Evolutionary conservation across 257 asterid genomes (phyloP), one percentile per base, ranked within the genome.

Genomic region (Apocynum venetum): DNA sequence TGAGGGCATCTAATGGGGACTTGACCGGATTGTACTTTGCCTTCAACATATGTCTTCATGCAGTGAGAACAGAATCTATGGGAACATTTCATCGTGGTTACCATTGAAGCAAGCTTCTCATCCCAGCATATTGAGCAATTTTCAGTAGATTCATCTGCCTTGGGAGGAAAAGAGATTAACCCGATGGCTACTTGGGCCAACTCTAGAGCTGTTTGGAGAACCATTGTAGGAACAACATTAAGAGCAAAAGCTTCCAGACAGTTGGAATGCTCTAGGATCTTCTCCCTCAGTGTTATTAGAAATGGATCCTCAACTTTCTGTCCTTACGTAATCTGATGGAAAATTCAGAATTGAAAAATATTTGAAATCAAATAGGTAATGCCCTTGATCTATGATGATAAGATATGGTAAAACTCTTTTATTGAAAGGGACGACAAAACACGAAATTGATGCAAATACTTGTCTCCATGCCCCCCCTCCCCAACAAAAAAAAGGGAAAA

Each of bases 11-110:
- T 84, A 79, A 90, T 82, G 38, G 97, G 97, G 68, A 93, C 89
- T 75, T 82, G 91, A 55, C 80, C 31, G 20, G 89, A 87, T 55
- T 83, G 82, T 65, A 93, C 12, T 82, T 93, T 93, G 36, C 88
- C 96, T 86, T 93, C 97, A 0, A 90, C 98, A 44, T 93, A 89
- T 19, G 89, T 84, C 89, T 83, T 96, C 98, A 93, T 83, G 82
- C 99, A 96, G 76, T 82, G 93, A 40, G 99, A 90, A 75, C 99
- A 96, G 83, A 91, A 93, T 77, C 78, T 89, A 89, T 96, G 99
- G 77, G 97, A 87, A 75, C 99, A 96, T 81, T 89, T 96, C 61
- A 96, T 73, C 2, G 84, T 84, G 79, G 85, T 89, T 80, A 89
- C 88, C 97, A 93, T 90, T 6, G 89, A 80, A 6, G 91, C 80